phyloP scores from a whole-genome alignment of 2,329 filamentous ascomycete species.

The Talaromyces pinophilus region DNA sequence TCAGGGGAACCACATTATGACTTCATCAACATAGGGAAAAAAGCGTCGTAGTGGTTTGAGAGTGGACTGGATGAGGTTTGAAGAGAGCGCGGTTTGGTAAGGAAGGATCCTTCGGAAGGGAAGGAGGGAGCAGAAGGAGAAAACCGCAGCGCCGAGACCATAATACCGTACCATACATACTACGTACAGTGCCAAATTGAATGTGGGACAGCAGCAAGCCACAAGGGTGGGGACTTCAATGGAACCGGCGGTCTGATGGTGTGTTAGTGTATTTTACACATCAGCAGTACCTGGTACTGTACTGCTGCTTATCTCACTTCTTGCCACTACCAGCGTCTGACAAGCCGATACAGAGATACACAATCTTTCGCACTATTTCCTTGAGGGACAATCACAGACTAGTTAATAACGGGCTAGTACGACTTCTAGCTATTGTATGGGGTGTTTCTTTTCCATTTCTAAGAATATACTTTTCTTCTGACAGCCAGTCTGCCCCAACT shows the following conservation, averaged over 20 bases:
- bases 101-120: slow-evolving; percentile 6
- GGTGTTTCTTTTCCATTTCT: neutral
- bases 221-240: slow-evolving; percentile 2
- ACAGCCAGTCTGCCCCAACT: neutral
- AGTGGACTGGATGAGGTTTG: neutral
- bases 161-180: neutral
- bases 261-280: neutral
- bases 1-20: slow-evolving; percentile 19
- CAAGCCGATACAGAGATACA: neutral
- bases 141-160: neutral
- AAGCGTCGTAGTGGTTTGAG: neutral
- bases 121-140: neutral
- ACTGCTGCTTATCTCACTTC: neutral
- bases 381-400: neutral
- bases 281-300: neutral
- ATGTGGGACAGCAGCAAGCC: slow-evolving; percentile 1
- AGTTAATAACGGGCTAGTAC: neutral
- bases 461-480: neutral
- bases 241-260: neutral
- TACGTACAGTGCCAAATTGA: neutral
- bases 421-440: neutral
- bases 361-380: neutral
- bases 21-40: slow-evolving; percentile 10
- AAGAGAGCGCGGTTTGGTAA: neutral
- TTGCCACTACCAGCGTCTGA: neutral